Evolutionary conservation across 768 basidiomycete genomes (phyloP).

Genomic region (Filobasidium wieringae): DNA sequence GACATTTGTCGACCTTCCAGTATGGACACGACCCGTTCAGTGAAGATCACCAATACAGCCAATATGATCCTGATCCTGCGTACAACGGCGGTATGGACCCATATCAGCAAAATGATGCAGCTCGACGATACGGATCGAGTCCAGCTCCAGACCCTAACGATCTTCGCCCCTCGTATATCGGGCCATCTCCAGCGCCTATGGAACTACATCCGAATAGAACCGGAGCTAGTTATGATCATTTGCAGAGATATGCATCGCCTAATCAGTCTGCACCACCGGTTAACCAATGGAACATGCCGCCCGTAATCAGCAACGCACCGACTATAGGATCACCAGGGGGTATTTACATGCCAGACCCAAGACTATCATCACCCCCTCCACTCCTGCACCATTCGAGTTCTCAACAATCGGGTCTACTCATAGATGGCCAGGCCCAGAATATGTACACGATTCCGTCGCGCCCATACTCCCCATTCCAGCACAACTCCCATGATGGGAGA

Average conservation of each 20-base stretch:
- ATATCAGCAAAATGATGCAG: too few relatives aligned
- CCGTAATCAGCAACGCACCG: background rate
- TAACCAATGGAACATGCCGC: background rate
- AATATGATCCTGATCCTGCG: too few relatives aligned
- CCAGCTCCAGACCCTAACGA: too few relatives aligned
- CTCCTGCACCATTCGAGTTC: slow-evolving; percentile 4
- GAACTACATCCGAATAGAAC: too few relatives aligned
- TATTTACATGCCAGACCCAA: slow-evolving; percentile 12
- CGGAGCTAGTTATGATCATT: too few relatives aligned
- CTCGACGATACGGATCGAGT: too few relatives aligned
- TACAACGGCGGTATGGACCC: too few relatives aligned
- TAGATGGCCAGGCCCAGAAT: slow-evolving; percentile 2
- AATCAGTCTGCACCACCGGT: background rate
- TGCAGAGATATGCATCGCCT: background rate
- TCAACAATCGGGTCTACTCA: background rate
- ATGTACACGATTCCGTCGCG: background rate
- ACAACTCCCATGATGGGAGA: background rate
- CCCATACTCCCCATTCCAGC: slow-evolving; percentile 1
- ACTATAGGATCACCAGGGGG: background rate
- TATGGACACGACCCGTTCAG: background rate
- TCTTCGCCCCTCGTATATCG: too few relatives aligned
- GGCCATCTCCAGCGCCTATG: too few relatives aligned
- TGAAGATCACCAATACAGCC: background rate
- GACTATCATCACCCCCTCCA: slow-evolving; percentile 9
- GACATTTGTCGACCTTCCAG: too few relatives aligned